Base-by-base conservation (phyloP, 768 basidiomycete genomes). In the Lactifluus piperatus region DNA sequence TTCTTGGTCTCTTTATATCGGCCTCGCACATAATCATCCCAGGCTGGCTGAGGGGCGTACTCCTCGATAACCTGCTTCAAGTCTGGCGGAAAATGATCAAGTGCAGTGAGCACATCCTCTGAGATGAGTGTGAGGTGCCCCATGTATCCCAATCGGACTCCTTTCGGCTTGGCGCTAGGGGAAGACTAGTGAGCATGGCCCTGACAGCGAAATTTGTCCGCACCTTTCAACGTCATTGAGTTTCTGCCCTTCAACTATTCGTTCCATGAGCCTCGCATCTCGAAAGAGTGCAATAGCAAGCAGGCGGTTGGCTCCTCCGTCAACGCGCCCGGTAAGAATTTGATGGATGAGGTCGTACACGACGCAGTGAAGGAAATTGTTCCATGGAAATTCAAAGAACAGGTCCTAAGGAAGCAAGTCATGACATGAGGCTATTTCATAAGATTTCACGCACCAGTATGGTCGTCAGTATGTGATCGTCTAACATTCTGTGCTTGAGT, bases 291-390 rank as follows among this genome's bases (percentile, higher is more conserved):
- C 78, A 8, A 94, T 73, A 22, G 86, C 84, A 32, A 98, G 78
- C 64, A 94, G 87, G 57, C 91, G 83, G 67, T 97, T 97, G 52
- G 83, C 78, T 4, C 90, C 86, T n/a, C 77, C 76, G 46, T 93
- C 89, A 22, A 94, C 80, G 26, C 85, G 82, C 14, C 93, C 94
- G 1, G 90, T 94, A 56, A 99, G 78, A 46, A 98, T 86, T 71
- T 98, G 97, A 69, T 98, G 97, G 1, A 98, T 78, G 58, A 97
- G 76, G 70, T 99, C 97, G 69, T 98, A 98, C 18, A 97, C 92
- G 30, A 94, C 87, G 67, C 91, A 93, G 70, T 99, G 97, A 30
- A 98, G 74, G 71, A 98, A 98, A 69, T 98, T 97, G 73, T 99
- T 97, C 87, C 91, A 92, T 0, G 94, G 94, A 67, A 87, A 97